Evolutionary conservation across 352 stramenopile species (phyloP).

Genomic region (Globisporangium spinosum): DNA sequence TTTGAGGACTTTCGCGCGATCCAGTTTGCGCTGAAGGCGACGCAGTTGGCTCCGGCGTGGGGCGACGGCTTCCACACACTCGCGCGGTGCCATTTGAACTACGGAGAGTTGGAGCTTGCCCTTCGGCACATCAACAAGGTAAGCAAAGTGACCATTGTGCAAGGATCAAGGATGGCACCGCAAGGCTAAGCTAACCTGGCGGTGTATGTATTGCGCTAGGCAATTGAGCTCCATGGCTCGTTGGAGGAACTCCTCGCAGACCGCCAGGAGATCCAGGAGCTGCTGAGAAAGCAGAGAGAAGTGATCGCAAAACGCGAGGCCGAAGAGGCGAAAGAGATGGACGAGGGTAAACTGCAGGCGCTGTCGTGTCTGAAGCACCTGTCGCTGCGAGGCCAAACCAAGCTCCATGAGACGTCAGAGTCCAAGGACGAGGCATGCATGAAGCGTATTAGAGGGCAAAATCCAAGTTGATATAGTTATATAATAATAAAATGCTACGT

Average conservation of each 20-base stretch:
- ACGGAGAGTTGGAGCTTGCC: conserved; percentile 71
- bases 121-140: conserved; percentile 47
- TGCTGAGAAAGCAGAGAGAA: conserved; percentile 34
- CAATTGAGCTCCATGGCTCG: conserved; percentile 34
- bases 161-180: neutral
- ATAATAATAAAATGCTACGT: conserved; percentile 13
- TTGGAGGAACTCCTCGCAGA: conserved; percentile 49
- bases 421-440: neutral
- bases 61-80: conserved; percentile 70
- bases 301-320: conserved; percentile 42
- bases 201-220: conserved; percentile 23
- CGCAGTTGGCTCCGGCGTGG: conserved; percentile 51
- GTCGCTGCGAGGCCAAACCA: conserved; percentile 41
- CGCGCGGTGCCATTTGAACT: conserved; percentile 70
- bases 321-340: conserved; percentile 29
- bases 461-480: conserved; percentile 17
- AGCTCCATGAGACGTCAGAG: neutral
- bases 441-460: conserved; percentile 1
- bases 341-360: conserved; percentile 51
- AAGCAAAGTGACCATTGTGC: neutral
- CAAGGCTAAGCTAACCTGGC: neutral
- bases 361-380: conserved; percentile 75
- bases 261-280: conserved; percentile 37
- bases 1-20: conserved; percentile 77
- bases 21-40: conserved; percentile 55